phyloP scores from a whole-genome alignment of 2,329 filamentous ascomycete species.

The Arthrobotrys megalospora region DNA sequence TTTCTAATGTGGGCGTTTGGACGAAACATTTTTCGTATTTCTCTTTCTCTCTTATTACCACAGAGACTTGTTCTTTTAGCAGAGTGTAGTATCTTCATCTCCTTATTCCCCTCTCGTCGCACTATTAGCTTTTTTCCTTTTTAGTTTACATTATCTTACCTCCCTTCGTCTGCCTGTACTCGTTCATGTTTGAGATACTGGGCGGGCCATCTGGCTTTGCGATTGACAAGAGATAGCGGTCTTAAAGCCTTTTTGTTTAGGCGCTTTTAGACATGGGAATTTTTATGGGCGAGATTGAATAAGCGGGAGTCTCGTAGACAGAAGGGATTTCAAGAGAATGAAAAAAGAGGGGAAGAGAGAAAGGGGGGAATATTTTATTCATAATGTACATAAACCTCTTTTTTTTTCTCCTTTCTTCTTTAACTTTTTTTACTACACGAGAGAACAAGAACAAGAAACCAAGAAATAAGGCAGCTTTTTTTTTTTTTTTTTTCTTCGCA shows the following conservation, averaged over 20 bases:
- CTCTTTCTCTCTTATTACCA: conserved; percentile 23
- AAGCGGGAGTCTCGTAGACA: conserved; percentile 18
- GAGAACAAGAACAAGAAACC: neutral
- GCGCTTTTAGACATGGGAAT: conserved; percentile 11
- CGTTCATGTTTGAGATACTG: conserved; percentile 16
- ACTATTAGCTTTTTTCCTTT: conserved; percentile 21
- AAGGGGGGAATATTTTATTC: neutral
- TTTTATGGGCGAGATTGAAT: conserved; percentile 9
- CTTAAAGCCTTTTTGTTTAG: conserved; percentile 14
- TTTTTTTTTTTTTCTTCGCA: conserved; percentile 6
- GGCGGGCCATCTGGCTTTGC: conserved; percentile 17
- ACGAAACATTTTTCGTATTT: conserved; percentile 37
- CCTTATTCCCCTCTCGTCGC: neutral
- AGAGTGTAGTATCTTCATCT: conserved; percentile 40
- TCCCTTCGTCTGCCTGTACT: conserved; percentile 9
- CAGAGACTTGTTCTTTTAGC: conserved; percentile 30
- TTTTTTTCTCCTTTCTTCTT: neutral
- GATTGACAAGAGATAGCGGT: conserved; percentile 27
- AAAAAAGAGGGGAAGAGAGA: neutral
- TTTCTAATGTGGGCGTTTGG: conserved; percentile 52
- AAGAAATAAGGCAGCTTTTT: conserved; percentile 13
- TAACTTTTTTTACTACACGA: neutral
- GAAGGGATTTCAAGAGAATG: conserved; percentile 5
- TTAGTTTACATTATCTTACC: conserved; percentile 22
- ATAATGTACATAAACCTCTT: conserved; percentile 27